phyloP scores from a whole-genome alignment of 306 rosid genomes.

The Inga laurina region DNA sequence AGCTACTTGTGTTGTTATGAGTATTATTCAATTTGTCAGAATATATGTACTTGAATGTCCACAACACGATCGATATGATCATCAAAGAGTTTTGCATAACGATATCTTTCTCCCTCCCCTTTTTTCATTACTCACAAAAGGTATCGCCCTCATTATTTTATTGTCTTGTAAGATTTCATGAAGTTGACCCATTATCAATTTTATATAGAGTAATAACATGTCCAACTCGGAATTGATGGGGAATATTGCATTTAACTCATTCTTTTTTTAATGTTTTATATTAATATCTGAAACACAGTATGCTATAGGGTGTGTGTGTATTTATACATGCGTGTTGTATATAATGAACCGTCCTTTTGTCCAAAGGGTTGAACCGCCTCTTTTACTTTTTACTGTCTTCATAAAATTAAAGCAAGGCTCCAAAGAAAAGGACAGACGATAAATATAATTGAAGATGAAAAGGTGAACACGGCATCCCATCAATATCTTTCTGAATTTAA shows the following conservation, averaged over 20 bases:
- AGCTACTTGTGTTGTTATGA: not conserved
- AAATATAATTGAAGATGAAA: not conserved
- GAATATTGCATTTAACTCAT: not conserved
- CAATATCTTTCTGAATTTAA: not conserved
- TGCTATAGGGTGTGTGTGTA: too few species aligned
- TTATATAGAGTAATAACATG: not conserved
- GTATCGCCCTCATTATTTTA: not conserved
- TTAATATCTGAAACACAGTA: not conserved
- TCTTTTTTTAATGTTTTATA: not conserved
- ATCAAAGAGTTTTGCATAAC: not conserved
- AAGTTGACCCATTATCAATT: not conserved
- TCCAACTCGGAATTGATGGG: not conserved
- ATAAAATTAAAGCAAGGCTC: not conserved
- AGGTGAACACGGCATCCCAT: not conserved
- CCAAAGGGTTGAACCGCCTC: not conserved
- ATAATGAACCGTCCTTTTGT: not conserved
- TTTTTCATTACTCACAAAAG: not conserved
- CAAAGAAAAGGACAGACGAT: not conserved
- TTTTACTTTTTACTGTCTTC: not conserved
- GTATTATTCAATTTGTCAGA: conserved; percentile 40
- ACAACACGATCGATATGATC: not conserved
- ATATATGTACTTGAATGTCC: conserved; percentile 35
- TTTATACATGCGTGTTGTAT: not conserved
- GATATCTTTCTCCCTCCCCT: conserved; percentile 7
- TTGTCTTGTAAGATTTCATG: conserved; percentile 8